Evolutionary conservation across 805 yeast genomes (phyloP).

Genomic region (Yamadazyma kitorensis): DNA sequence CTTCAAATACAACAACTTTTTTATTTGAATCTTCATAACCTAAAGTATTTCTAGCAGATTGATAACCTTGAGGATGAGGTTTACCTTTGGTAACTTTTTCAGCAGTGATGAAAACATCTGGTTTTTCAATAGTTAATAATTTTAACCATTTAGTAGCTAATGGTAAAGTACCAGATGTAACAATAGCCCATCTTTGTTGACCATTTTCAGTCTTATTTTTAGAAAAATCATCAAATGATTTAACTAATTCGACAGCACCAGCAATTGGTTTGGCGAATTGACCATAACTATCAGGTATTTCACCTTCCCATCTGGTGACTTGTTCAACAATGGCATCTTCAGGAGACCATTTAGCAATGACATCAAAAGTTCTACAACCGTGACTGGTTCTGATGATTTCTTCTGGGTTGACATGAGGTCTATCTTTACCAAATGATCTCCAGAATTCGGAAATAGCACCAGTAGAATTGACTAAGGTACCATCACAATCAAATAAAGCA

Average conservation of each 20-base stretch:
- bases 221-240: conserved; percentile 49
- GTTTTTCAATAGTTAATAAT: conserved; percentile 57
- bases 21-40: conserved; percentile 34
- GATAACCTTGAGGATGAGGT: conserved; percentile 85
- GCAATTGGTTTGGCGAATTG: conserved; percentile 71
- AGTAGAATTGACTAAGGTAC: conserved; percentile 81
- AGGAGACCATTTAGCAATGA: conserved; percentile 71
- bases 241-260: conserved; percentile 67
- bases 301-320: conserved; percentile 64
- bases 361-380: conserved; percentile 82
- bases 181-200: conserved; percentile 75
- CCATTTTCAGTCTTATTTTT: conserved; percentile 38
- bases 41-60: conserved; percentile 50
- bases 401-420: conserved; percentile 66
- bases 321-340: conserved; percentile 65
- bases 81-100: conserved; percentile 77
- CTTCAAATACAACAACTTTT: conserved; percentile 72
- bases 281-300: conserved; percentile 70
- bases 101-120: conserved; percentile 78
- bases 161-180: conserved; percentile 76
- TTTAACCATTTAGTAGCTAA: conserved; percentile 79
- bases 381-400: conserved; percentile 73
- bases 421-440: conserved; percentile 66
- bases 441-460: conserved; percentile 81
- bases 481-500: conserved; percentile 80